These are phyloP conservation scores for Tagetes patula DNA, from an alignment of 129 eudicot genomes.

Conservation along the genomic window DNA sequence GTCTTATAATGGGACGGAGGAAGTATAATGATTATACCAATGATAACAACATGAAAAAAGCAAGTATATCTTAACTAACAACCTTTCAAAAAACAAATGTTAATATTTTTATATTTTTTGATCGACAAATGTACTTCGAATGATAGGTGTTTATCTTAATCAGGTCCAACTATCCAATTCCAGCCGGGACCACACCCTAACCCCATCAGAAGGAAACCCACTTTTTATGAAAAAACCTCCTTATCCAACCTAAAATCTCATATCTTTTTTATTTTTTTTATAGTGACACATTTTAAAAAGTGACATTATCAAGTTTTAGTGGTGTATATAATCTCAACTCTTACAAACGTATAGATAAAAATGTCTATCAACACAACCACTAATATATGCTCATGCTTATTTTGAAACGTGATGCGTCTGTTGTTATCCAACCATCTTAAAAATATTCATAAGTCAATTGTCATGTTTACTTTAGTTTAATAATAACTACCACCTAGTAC, in stretches of 20 bases:
- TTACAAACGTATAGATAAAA: constrained; percentile 3
- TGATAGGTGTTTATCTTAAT: too few species aligned
- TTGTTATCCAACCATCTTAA: not conserved
- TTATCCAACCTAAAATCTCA: too few species aligned
- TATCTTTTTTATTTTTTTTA: not conserved
- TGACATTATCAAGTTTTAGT: not conserved
- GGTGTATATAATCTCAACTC: not conserved
- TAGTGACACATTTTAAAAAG: not conserved
- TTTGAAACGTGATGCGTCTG: not conserved
- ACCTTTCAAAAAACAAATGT: not conserved
- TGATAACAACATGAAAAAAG: not conserved
- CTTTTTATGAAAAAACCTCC: too few species aligned
- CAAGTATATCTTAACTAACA: not conserved
- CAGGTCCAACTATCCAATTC: too few species aligned
- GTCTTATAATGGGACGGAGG: too few species aligned
- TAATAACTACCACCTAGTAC: constrained; percentile 1
- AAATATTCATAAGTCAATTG: constrained; percentile 15
- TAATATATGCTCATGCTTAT: not conserved
- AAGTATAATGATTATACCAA: too few species aligned
- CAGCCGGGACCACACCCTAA: too few species aligned
- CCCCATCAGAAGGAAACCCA: too few species aligned
- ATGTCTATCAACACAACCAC: not conserved
- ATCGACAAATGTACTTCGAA: too few species aligned
- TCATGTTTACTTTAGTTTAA: constrained; percentile 21
- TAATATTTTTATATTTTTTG: not conserved